Evolutionary conservation across 2,329 filamentous ascomycete genomes (phyloP), one percentile per base, ranked within the genome.

Genomic region (Simplicillium sp.): DNA sequence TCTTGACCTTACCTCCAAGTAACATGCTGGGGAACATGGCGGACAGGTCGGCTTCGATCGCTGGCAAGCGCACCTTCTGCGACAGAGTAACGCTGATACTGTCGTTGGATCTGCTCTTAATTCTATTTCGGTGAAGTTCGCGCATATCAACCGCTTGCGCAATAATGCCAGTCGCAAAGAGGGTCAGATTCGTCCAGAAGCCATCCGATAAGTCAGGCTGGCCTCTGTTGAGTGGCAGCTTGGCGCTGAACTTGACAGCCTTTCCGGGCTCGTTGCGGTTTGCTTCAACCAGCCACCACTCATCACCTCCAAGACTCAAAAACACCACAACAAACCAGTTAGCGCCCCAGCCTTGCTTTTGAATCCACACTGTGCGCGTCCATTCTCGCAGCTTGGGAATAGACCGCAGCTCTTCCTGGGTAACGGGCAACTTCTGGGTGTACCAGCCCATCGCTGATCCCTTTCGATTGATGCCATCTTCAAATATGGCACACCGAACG

Each of bases 251-350:
- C 36, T 49, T 55, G 34, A 54, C 41, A 3, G 47, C 38, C 14
- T 54, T 56, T 15, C 46, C 48, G 15, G 51, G 39, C 28, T 51
- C 48, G 18, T 48, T 47, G 14, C 52, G 52, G 39, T 54, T 54
- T 71, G 77, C 59, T 58, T 82, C 73, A 40, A 87, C 67, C 44
- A 89, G 65, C 79, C 82, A 89, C 85, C 86, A 94, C 46, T 73
- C 73, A 55, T 92, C 85, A 40, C 86, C 85, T 52, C 73, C 71
- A 54, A 84, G 69, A 55, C 82, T 80, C 56, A 87, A 71, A 39
- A 79, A 78, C 36, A 84, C 72, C 48, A 81, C 80, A 32, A 94
- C 64, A 46, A 81, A 77, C 85, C 87, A 95, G 39, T 74, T 67
- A 12, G 73, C 56, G 9, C 70, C 71, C 86, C 89, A 94, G n/a